These are phyloP conservation scores for Aspergillus hortae DNA, from an alignment of 2,329 filamentous ascomycete species.

Conservation along the genomic window DNA sequence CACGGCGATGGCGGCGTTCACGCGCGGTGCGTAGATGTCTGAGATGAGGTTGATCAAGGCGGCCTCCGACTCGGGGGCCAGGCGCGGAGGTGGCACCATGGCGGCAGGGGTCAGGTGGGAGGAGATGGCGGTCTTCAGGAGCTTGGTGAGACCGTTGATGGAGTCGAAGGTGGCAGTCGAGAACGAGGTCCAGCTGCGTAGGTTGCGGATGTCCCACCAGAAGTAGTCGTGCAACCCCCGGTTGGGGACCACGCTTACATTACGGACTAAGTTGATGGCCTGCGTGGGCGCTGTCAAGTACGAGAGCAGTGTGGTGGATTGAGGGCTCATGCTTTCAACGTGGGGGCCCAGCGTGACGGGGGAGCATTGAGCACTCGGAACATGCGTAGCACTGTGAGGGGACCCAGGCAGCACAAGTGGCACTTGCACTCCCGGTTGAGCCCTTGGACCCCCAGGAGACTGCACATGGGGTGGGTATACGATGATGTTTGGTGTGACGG, in stretches of 20 bases:
- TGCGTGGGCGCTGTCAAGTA: slow-evolving; percentile 81
- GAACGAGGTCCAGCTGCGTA: slow-evolving; percentile 80
- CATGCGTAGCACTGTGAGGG: slow-evolving; percentile 24
- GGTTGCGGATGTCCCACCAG: slow-evolving; percentile 93
- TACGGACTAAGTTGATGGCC: slow-evolving; percentile 75
- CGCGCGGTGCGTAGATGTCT: slow-evolving; percentile 76
- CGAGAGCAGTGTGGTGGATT: slow-evolving; percentile 65
- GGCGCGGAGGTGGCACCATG: slow-evolving; percentile 43
- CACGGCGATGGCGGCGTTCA: slow-evolving; percentile 78
- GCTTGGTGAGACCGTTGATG: slow-evolving; percentile 67
- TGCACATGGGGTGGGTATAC: slow-evolving; percentile 35
- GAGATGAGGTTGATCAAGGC: slow-evolving; percentile 73
- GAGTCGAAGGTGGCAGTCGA: slow-evolving; percentile 66
- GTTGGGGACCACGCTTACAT: slow-evolving; percentile 65
- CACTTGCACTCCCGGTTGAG: slow-evolving; percentile 34
- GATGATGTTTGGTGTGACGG: slow-evolving; percentile 37
- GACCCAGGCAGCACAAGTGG: slow-evolving; percentile 27
- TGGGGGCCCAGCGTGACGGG: slow-evolving; percentile 23
- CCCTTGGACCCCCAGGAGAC: slow-evolving; percentile 35
- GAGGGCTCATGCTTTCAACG: slow-evolving; percentile 23
- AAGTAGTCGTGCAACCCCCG: slow-evolving; percentile 73
- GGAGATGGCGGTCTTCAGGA: slow-evolving; percentile 67
- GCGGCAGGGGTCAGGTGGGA: slow-evolving; percentile 35
- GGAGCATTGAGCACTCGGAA: slow-evolving; percentile 24
- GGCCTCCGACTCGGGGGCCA: slow-evolving; percentile 73